phyloP scores from a whole-genome alignment of 2,329 filamentous ascomycete species.

The Fusarium annulatum region DNA sequence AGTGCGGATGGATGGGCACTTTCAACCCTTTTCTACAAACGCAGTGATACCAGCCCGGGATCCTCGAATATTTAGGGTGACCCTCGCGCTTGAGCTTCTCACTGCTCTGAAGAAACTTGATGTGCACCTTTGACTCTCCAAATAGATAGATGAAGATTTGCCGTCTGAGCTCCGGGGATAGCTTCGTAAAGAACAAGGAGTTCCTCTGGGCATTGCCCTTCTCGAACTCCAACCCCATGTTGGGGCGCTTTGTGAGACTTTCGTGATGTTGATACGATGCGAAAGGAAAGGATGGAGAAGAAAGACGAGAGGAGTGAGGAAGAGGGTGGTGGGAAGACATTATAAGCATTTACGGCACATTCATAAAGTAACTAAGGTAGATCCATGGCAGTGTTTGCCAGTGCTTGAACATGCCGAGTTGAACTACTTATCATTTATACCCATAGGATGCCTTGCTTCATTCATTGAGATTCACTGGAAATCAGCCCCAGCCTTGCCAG shows the following conservation, averaged over 20 bases:
- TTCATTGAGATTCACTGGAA: not conserved
- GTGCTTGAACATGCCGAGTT: not conserved
- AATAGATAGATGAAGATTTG: conserved; percentile 8
- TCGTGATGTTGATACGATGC: no score
- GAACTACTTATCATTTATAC: not conserved
- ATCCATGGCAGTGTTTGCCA: not conserved
- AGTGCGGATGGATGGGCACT: not conserved
- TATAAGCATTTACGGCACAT: not conserved
- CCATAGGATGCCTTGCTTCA: not conserved
- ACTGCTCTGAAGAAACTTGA: not conserved
- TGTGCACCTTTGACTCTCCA: not conserved
- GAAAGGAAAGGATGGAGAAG: not conserved
- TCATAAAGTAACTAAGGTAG: not conserved
- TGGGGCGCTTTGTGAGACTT: not conserved
- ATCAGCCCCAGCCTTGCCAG: not conserved
- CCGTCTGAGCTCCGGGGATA: not conserved
- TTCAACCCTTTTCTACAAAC: not conserved
- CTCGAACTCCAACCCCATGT: not conserved
- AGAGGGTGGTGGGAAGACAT: not conserved
- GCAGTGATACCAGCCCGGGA: not conserved
- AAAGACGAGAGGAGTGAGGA: not conserved
- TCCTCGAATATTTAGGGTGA: not conserved
- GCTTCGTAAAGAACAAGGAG: conserved; percentile 1
- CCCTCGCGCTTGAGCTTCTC: not conserved
- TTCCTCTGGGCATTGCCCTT: not conserved